phyloP scores from a whole-genome alignment of 2,329 filamentous ascomycete genomes.

The Botrytis tulipae region DNA sequence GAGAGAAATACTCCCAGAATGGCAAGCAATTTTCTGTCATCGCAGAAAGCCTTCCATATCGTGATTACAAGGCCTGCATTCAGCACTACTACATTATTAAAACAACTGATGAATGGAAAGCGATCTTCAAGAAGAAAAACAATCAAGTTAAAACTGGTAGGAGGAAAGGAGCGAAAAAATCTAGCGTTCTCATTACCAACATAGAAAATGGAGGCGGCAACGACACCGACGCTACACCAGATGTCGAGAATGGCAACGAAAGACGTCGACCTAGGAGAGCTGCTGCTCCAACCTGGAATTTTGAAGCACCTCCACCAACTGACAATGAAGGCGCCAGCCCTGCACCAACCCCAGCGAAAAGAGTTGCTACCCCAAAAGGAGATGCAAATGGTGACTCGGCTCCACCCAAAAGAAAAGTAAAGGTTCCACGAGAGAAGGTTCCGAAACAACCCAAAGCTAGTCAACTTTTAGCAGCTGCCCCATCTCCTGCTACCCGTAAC shows the following conservation, averaged over 20 bases:
- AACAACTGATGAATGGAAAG: conserved; percentile 73
- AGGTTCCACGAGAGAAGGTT: conserved; percentile 35
- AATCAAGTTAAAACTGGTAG: conserved; percentile 53
- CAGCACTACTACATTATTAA: conserved; percentile 84
- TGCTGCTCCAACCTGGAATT: conserved; percentile 67
- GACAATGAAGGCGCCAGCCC: conserved; percentile 62
- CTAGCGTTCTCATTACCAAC: conserved; percentile 65
- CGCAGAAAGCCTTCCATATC: conserved; percentile 62
- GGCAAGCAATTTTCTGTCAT: conserved; percentile 83
- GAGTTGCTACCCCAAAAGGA: conserved; percentile 45
- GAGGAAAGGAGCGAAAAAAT: conserved; percentile 54
- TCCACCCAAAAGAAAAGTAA: conserved; percentile 42
- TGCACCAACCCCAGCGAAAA: conserved; percentile 56
- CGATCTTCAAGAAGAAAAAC: conserved; percentile 47
- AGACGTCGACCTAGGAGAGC: conserved; percentile 60
- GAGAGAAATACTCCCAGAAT: conserved; percentile 70
- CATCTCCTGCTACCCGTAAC: conserved; percentile 23
- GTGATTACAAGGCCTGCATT: conserved; percentile 77
- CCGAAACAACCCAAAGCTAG: conserved; percentile 37
- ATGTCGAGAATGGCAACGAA: conserved; percentile 56
- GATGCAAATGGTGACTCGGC: conserved; percentile 41
- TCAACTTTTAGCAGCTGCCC: conserved; percentile 36
- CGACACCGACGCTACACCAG: conserved; percentile 35
- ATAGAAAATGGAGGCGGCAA: conserved; percentile 41
- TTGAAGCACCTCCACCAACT: conserved; percentile 53